Percentiles rank a stretch among this genome's conserved stretches.
Conservation (phyloP, 208 protist species). For the Lotmaria passim region DNA sequence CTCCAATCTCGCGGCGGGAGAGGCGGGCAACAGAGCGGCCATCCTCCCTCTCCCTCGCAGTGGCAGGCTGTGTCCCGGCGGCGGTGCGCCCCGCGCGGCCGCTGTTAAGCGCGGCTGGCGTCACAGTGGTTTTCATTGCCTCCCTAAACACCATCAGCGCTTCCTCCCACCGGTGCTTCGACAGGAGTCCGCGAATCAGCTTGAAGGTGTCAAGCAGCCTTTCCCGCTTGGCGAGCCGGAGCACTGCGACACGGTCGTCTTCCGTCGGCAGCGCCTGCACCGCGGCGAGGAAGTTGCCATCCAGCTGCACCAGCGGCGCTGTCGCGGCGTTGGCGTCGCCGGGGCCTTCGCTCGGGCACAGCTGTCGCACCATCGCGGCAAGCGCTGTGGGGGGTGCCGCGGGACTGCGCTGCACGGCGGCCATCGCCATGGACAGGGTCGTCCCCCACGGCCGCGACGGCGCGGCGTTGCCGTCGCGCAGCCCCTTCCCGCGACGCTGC, state of each 20-base stretch:
- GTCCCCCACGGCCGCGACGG: conserved; percentile 47
- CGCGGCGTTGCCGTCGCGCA: background rate
- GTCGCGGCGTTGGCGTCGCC: background rate
- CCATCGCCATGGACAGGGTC: conserved; percentile 62
- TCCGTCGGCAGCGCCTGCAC: conserved; percentile 38
- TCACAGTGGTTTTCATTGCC: conserved; percentile 14
- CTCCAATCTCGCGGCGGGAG: conserved; percentile 44
- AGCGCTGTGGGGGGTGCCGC: conserved; percentile 23
- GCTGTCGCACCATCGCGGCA: conserved; percentile 28
- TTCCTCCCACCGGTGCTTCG: conserved; percentile 41
- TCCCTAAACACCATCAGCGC: conserved; percentile 47
- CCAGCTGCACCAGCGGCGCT: conserved; percentile 45
- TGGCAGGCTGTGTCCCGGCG: background rate
- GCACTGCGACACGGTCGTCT: conserved; percentile 34
- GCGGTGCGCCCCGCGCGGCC: background rate
- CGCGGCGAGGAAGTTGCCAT: conserved; percentile 63
- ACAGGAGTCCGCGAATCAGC: conserved; percentile 60
- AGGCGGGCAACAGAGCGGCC: conserved; percentile 1
- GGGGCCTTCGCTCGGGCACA: background rate
- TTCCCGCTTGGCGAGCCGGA: conserved; percentile 29
- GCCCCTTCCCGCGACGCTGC: background rate
- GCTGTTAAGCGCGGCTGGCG: background rate
- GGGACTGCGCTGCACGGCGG: conserved; percentile 29
- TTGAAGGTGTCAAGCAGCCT: conserved; percentile 54
- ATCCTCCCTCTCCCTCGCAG: background rate